Percentiles rank a stretch among this genome's conserved stretches.
phyloP scores from a whole-genome alignment of 768 basidiomycete species.

The Auricularia sp. region DNA sequence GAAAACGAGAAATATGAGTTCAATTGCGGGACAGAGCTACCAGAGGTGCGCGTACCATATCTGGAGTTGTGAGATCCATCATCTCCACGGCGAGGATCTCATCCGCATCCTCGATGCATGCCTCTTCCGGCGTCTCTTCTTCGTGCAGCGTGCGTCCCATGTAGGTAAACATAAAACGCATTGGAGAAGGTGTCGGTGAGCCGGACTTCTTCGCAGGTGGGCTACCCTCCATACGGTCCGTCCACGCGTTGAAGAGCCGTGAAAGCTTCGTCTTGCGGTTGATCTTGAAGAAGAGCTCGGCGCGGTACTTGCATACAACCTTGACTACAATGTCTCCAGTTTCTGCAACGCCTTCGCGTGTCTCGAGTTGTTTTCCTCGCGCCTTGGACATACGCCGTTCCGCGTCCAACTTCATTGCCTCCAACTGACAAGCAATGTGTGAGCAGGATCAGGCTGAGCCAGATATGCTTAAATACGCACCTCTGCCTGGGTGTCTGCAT shows the following conservation, averaged over 20 bases:
- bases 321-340: conserved; percentile 87
- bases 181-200: conserved; percentile 13
- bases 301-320: conserved; percentile 79
- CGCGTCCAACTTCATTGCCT: conserved; percentile 65
- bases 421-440: not conserved
- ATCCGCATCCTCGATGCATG: conserved; percentile 80
- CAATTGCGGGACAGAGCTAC: not conserved
- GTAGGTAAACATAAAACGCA: conserved; percentile 82
- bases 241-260: conserved; percentile 79
- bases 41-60: conserved; percentile 16
- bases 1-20: not conserved
- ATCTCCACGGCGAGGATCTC: conserved; percentile 84
- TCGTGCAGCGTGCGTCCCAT: conserved; percentile 70
- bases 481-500: conserved; percentile 84
- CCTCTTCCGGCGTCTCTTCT: conserved; percentile 78
- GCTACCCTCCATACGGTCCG: conserved; percentile 65
- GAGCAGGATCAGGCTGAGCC: too few species aligned
- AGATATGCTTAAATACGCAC: conserved; percentile 24
- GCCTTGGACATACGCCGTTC: conserved; percentile 71
- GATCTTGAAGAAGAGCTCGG: conserved; percentile 88
- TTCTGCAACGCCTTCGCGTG: conserved; percentile 39
- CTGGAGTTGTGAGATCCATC: conserved; percentile 76
- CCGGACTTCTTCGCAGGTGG: not conserved
- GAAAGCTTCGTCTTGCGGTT: conserved; percentile 82
- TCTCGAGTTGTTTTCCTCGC: conserved; percentile 70